Conservation (phyloP, 139 green algal genomes). For the Pycnococcus provasolii region DNA sequence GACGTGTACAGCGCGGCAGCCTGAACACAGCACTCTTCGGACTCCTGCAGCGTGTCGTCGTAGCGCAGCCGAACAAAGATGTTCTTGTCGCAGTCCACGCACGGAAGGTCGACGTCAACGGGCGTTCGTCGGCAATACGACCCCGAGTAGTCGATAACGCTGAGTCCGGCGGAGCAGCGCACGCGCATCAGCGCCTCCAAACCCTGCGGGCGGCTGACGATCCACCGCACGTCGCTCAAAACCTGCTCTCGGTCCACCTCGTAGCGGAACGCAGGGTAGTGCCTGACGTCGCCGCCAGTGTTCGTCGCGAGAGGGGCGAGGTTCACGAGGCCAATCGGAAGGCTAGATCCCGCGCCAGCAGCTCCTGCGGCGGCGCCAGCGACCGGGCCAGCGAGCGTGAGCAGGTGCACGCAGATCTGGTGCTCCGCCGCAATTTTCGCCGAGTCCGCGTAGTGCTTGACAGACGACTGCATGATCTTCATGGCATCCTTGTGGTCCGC, state of each 20-base stretch:
- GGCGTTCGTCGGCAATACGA: constrained; percentile 76
- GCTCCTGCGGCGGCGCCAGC: no score
- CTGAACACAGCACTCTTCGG: constrained; percentile 65
- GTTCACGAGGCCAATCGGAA: no score
- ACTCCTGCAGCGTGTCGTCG: constrained; percentile 73
- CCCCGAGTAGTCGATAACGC: constrained; percentile 77
- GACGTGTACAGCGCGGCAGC: constrained; percentile 93
- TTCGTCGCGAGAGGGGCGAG: no score
- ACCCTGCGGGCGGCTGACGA: constrained; percentile 66
- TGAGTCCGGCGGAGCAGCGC: constrained; percentile 47
- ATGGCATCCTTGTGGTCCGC: no score
- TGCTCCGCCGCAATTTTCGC: no score
- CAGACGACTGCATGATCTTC: no score
- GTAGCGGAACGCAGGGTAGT: constrained; percentile 73
- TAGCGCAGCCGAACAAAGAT: constrained; percentile 53
- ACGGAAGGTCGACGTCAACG: constrained; percentile 89
- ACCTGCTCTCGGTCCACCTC: constrained; percentile 62
- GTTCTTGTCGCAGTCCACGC: constrained; percentile 76
- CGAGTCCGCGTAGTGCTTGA: no score
- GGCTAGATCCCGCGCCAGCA: no score
- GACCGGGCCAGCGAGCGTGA: no score
- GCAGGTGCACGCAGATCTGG: no score
- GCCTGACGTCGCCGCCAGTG: constrained; percentile 21
- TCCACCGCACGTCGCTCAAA: constrained; percentile 61
- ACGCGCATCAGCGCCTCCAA: constrained; percentile 98